Base-by-base conservation (phyloP, 1,284 basidiomycete species). In the Rhizopogon parksii region DNA sequence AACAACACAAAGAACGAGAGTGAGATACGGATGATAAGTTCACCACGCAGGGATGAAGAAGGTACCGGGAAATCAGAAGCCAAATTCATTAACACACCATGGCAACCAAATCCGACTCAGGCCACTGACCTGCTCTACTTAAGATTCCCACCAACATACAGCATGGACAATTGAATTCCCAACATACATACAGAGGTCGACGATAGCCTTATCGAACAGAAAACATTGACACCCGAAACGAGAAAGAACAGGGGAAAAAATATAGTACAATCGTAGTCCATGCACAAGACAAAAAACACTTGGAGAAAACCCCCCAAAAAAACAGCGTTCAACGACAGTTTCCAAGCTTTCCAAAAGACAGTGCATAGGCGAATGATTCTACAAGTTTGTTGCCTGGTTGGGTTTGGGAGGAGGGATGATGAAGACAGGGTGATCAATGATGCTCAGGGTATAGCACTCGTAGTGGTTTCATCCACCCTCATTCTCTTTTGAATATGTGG, bases 401-500 rank as follows among this genome's bases (percentile, higher is more conserved):
- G 59, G 51, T 47, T 40, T 48, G 54, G 57, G 45, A 46, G 24
- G 19, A 36, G 34, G 49, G 40, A n/a, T 17, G 47, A 46, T 49
- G 46, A 49, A 11, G 46, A 46, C 42, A 12, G 46, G 30, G 25
- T 49, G 43, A 32, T 21, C 47, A 50, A 50, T 36, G 30, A 47
- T 53, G 53, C 38, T 66, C 67, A 66, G 58, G 64, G 65, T 69
- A 66, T 66, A 54, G 59, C 17, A 43, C 55, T 56, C 38, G 55
- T 56, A 2, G 55, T 55, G 49, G 62, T 56, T 55, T 65, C 65
- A 46, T 67, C 66, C 45, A 69, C 67, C 46, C 68, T 60, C 62
- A 70, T 66, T 59, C 68, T 68, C 68, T 68, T 70, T 67, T 67
- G 68, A 49, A 60, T 60, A 36, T 67, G 64, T 40, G 54, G 52